Evolutionary conservation across 2,329 filamentous ascomycete genomes (phyloP), one percentile per base, ranked within the genome.

Genomic region (Tolypocladium endophyticum): DNA sequence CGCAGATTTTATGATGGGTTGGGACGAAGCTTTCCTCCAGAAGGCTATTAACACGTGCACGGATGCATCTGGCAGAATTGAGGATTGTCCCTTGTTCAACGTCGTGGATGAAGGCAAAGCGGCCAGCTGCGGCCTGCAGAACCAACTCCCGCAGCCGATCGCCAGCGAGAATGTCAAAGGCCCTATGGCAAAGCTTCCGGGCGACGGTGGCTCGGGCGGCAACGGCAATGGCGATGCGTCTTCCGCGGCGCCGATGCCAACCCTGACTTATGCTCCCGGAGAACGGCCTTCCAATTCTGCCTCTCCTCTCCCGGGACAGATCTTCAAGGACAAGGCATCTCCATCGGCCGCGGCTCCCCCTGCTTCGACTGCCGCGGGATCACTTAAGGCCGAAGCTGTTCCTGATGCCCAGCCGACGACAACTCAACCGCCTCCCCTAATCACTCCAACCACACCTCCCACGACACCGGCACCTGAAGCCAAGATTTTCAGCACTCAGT

Each of bases 1-100:
- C 69, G 90, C 81, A 56, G 90, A 95, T 69, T 92, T 93, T 74
- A 86, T 92, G 67, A 86, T 81, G 69, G 90, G 89, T 35, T 95
- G 90, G 90, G 82, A 92, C 2, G 68, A 75, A 11, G 75, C 78
- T 4, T 85, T 90, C 72, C 80, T 94, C 41, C 85, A 92, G 72
- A 57, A 80, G 7, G 90, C 90, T n/a, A 79, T 92, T 62, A 72
- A 92, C 55, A 81, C 78, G 9, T 96, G 92, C 81, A 93, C 87
- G 57, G 88, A 85, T 72, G 69, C 68, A 0, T 86, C 84, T 12
- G 92, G 92, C 39, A 68, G 77, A 50, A 84, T 96, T 54, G 68
- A 80, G 52, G 90, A 92, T 72, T 97, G 92, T 75, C 75, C 83
- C 0, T 66, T 94, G 36, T 96, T 97, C 74, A 76, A 80, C 58